Evolutionary conservation across 352 stramenopile species (phyloP), one percentile per base, ranked within the genome.

Genomic region (Globisporangium uncinulatum): DNA sequence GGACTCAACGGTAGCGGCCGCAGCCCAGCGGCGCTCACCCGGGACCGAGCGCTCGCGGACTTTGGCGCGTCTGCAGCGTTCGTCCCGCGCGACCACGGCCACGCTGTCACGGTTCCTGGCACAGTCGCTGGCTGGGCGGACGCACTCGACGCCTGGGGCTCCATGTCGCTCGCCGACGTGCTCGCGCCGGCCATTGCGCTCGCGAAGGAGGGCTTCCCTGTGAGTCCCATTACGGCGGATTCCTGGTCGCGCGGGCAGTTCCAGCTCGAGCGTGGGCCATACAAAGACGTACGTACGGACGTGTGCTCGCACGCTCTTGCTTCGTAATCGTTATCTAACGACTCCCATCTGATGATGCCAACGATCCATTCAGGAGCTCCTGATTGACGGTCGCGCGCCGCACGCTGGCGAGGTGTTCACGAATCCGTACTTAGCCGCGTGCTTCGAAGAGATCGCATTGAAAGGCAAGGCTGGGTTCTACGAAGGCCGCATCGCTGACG

Each of bases 1-100:
- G 86, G 78, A 2, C 74, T 99, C 48, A 98, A 98, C 66, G 96
- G 95, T 31, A 98, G 86, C 58, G 96, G 96, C 29, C 76, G 76
- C 54, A 93, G 81, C 62, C 81, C 94, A 15, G 66, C 67, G 14
- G 73, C 67, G 42, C 74, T 98, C 17, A 97, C 80, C 31, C 64
- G 96, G 4, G 82, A 97, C 20, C 52, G 71, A n/a, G 86, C 72
- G 4, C 39, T 74, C 1, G 54, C 56, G 0, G 77, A 92, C 54
- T 61, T 83, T 8, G 56, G 48, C 17, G 76, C 70, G 20, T 62
- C 47, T 10, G 31, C 9, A 8, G 56, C 67, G 10, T 74, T 76
- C 39, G 72, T 88, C 53, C 75, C 79, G 24, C 62, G 70, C 43
- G 70, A 66, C 42, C 79, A 92, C 50, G 79, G 80, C 42, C 82